A percentile compares a stretch with the other conserved stretches of the same genome.
phyloP scores from a whole-genome alignment of 208 protist species.

The Leishmania lainsoni region DNA sequence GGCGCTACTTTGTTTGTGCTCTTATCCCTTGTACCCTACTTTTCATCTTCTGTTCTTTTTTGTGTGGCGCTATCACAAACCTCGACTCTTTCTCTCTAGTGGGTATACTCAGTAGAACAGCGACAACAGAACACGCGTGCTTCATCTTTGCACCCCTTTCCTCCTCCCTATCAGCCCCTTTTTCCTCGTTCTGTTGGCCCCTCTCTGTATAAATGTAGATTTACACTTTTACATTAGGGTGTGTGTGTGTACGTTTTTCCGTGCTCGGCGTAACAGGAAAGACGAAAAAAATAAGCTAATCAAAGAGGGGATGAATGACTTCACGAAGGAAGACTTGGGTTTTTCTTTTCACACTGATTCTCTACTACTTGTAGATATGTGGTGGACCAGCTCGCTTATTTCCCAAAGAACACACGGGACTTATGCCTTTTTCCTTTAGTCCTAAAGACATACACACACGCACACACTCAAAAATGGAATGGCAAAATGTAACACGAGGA shows the following conservation, averaged over 20 bases:
- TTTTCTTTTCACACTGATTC: background rate
- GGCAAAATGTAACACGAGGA: background rate
- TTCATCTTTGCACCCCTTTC: background rate
- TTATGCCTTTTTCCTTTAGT: background rate
- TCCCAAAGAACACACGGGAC: background rate
- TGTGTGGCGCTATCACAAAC: background rate
- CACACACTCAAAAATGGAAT: background rate
- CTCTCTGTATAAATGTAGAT: background rate
- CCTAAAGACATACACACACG: background rate
- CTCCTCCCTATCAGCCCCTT: background rate
- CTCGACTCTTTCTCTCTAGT: background rate
- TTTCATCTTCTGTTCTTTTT: background rate
- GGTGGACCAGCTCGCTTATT: background rate
- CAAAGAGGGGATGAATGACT: background rate
- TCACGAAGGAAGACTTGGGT: background rate
- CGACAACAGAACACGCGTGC: background rate
- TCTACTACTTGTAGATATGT: slow-evolving; percentile 1
- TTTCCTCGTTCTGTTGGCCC: background rate
- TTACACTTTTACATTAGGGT: background rate
- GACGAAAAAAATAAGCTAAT: too few relatives aligned
- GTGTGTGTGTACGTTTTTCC: background rate
- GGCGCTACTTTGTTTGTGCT: background rate
- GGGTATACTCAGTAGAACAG: background rate
- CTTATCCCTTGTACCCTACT: background rate
- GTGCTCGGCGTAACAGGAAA: background rate